Conservation (phyloP, 2,329 filamentous ascomycete species). For the Ramularia endophylla region DNA sequence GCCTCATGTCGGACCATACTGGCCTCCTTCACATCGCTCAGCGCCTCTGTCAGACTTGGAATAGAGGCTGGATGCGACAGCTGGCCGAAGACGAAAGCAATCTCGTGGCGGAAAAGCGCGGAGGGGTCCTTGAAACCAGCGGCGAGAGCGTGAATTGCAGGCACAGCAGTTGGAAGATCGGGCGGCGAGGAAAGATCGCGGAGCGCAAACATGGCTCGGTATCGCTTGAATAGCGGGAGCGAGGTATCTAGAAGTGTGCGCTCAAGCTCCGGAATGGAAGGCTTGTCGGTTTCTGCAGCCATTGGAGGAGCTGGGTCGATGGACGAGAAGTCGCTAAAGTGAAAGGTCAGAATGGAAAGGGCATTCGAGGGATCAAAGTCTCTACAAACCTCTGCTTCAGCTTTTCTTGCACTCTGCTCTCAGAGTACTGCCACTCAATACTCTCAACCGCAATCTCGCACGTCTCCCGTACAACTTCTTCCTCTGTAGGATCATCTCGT, state of each 20-base stretch:
- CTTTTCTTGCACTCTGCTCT: constrained; percentile 65
- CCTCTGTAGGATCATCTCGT: constrained; percentile 69
- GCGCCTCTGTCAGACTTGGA: constrained; percentile 70
- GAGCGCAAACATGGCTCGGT: constrained; percentile 96
- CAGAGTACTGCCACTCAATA: constrained; percentile 86
- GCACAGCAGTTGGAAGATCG: constrained; percentile 78
- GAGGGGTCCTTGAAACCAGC: constrained; percentile 80
- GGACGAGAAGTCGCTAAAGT: constrained; percentile 78
- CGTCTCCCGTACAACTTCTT: constrained; percentile 81
- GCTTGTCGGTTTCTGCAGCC: constrained; percentile 53
- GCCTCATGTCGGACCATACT: constrained; percentile 99
- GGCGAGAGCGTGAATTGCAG: constrained; percentile 80
- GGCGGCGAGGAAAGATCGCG: constrained; percentile 92
- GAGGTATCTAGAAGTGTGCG: constrained; percentile 70
- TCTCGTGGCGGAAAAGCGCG: constrained; percentile 93
- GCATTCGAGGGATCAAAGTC: background rate
- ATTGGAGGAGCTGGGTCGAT: constrained; percentile 92
- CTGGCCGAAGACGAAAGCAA: constrained; percentile 97
- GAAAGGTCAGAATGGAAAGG: constrained; percentile 2
- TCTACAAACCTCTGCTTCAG: constrained; percentile 66
- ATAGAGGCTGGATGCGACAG: constrained; percentile 96
- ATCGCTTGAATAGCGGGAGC: constrained; percentile 80
- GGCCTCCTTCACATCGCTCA: constrained; percentile 74
- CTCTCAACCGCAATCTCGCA: constrained; percentile 95
- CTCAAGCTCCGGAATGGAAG: constrained; percentile 68